Evolutionary conservation across 2,329 filamentous ascomycete genomes (phyloP).

Genomic region (Cytospora chrysosperma): DNA sequence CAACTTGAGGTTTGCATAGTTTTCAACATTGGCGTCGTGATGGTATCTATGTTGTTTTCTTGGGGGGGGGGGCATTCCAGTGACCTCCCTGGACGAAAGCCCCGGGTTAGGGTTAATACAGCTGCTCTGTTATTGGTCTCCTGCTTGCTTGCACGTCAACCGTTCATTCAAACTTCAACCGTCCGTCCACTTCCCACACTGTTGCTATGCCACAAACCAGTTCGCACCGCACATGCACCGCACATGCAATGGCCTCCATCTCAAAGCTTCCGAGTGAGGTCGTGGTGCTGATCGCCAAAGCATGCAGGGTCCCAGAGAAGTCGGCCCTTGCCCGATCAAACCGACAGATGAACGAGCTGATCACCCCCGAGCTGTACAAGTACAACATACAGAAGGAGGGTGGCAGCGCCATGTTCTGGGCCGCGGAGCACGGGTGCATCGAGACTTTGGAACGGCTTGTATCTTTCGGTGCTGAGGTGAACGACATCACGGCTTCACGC

Average conservation of each 20-base stretch:
- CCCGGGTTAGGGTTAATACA: too few species aligned
- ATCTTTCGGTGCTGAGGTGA: not conserved
- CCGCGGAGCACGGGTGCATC: not conserved
- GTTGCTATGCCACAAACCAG: not conserved
- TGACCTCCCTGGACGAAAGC: too few species aligned
- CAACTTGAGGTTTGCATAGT: too few species aligned
- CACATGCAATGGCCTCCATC: not conserved
- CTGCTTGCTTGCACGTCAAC: too few species aligned
- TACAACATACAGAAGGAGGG: not conserved
- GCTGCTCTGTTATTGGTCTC: too few species aligned
- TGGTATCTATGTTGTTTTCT: too few species aligned
- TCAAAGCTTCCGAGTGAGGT: not conserved
- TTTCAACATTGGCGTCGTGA: too few species aligned
- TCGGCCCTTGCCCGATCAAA: not conserved
- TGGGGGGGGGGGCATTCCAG: too few species aligned
- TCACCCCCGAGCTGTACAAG: not conserved
- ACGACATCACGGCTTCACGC: not conserved
- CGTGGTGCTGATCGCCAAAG: not conserved
- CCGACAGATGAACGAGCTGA: not conserved
- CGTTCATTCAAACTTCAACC: too few species aligned
- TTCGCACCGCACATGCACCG: not conserved
- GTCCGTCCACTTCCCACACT: too few species aligned
- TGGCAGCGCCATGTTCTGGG: not conserved
- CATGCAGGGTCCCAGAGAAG: not conserved
- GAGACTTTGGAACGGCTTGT: not conserved